These are phyloP conservation scores for Rostrohypoxylon terebratum DNA, from an alignment of 495 filamentous ascomycete species.

Conservation along the genomic window DNA sequence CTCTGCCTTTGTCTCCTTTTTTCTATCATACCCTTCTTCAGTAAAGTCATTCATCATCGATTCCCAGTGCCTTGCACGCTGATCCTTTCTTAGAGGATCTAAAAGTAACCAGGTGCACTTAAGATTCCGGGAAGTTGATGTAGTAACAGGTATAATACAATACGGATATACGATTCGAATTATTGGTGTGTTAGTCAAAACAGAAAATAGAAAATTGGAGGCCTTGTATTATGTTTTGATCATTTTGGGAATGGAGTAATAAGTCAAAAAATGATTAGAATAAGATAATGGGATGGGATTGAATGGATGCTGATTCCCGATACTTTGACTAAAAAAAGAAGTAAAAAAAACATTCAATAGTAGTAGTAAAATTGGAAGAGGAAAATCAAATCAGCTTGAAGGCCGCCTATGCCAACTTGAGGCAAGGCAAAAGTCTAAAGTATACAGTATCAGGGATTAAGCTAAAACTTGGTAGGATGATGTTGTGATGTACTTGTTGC, in stretches of 20 bases:
- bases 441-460: constrained; percentile 39
- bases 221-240: constrained; percentile 29
- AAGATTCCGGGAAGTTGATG: constrained; percentile 25
- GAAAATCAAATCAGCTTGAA: constrained; percentile 16
- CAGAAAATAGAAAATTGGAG: background rate
- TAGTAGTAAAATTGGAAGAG: background rate
- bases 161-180: background rate
- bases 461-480: constrained; percentile 22
- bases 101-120: constrained; percentile 6
- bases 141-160: constrained; percentile 14
- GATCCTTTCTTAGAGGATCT: constrained; percentile 8
- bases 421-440: constrained; percentile 5
- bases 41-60: constrained; percentile 6
- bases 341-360: background rate
- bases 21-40: constrained; percentile 11
- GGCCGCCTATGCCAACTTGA: background rate
- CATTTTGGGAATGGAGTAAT: constrained; percentile 33
- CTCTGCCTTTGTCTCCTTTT: constrained; percentile 4
- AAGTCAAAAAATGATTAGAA: constrained; percentile 16
- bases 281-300: constrained; percentile 8
- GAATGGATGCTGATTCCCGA: constrained; percentile 23
- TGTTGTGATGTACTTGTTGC: constrained; percentile 30
- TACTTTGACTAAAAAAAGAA: constrained; percentile 29
- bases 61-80: constrained; percentile 16
- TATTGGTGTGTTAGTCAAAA: constrained; percentile 13